Conservation (phyloP, 352 stramenopile genomes). For the Pythium brachiatum region DNA sequence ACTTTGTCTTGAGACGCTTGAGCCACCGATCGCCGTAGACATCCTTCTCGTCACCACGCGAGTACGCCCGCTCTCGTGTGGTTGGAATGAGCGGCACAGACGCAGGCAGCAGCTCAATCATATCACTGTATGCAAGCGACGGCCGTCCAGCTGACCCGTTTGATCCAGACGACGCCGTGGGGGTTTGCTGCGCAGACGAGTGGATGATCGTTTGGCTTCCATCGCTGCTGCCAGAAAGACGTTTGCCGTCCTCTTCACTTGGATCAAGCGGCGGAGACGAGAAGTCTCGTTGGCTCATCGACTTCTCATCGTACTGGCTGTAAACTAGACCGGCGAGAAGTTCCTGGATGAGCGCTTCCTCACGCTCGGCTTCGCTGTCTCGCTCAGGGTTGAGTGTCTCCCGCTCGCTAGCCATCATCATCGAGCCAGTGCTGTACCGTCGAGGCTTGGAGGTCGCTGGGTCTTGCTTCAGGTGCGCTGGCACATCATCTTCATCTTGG, state of each 20-base stretch:
- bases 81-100: neutral
- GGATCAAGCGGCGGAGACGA: neutral
- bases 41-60: neutral
- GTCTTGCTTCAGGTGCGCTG: constrained; percentile 3
- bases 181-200: neutral
- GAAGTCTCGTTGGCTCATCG: neutral
- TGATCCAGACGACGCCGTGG: neutral
- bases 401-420: constrained; percentile 5
- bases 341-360: constrained; percentile 14
- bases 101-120: neutral
- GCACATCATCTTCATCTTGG: neutral
- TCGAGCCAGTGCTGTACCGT: constrained; percentile 18
- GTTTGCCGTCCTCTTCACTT: neutral
- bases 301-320: constrained; percentile 2
- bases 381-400: neutral
- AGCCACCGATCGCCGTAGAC: neutral
- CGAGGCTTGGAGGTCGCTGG: constrained; percentile 2
- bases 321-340: constrained; percentile 8
- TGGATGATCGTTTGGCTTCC: neutral
- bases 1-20: constrained; percentile 6
- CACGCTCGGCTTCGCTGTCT: constrained; percentile 9
- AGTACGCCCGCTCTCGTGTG: neutral
- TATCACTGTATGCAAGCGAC: neutral
- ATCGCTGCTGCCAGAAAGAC: neutral
- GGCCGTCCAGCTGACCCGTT: neutral